Conservation (phyloP, 192 early-diverging fungal species). For the Cetraspora pellucida region DNA sequence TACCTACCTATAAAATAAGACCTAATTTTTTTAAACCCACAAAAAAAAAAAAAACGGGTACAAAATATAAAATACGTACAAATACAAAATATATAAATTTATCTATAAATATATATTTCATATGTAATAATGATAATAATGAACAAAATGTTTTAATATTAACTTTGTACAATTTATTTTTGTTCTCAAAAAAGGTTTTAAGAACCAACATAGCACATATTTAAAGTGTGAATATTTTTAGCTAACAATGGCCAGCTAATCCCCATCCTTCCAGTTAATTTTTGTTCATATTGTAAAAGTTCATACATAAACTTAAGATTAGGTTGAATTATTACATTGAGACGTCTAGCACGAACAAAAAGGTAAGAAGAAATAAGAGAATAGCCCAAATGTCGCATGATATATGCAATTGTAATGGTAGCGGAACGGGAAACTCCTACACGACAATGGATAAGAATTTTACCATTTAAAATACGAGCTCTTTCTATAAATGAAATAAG, state of each 20-base stretch:
- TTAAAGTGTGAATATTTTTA: slow-evolving; percentile 55
- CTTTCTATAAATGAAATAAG: slow-evolving; percentile 40
- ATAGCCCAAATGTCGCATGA: slow-evolving; percentile 55
- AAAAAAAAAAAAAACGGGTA: too few relatives aligned
- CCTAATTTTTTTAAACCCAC: too few relatives aligned
- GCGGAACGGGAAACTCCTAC: slow-evolving; percentile 63
- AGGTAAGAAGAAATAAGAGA: slow-evolving; percentile 58
- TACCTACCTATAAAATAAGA: too few relatives aligned
- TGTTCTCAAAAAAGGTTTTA: slow-evolving; percentile 16
- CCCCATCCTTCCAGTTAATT: slow-evolving; percentile 40
- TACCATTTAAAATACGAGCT: slow-evolving; percentile 43
- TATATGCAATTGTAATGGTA: slow-evolving; percentile 59
- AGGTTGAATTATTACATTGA: slow-evolving; percentile 68
- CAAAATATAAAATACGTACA: background rate
- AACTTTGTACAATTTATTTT: too few relatives aligned
- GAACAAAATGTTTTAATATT: too few relatives aligned
- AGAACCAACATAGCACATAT: slow-evolving; percentile 56
- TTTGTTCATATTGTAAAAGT: slow-evolving; percentile 61
- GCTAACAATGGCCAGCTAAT: slow-evolving; percentile 55
- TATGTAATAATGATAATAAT: too few relatives aligned
- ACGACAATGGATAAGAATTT: slow-evolving; percentile 59
- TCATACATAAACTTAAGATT: slow-evolving; percentile 68
- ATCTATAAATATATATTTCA: background rate
- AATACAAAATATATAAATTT: background rate
- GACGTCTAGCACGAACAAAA: slow-evolving; percentile 57